Evolutionary conservation across 2,329 filamentous ascomycete genomes (phyloP), one percentile per base, ranked within the genome.

Genomic region (Sporothrix sp.): DNA sequence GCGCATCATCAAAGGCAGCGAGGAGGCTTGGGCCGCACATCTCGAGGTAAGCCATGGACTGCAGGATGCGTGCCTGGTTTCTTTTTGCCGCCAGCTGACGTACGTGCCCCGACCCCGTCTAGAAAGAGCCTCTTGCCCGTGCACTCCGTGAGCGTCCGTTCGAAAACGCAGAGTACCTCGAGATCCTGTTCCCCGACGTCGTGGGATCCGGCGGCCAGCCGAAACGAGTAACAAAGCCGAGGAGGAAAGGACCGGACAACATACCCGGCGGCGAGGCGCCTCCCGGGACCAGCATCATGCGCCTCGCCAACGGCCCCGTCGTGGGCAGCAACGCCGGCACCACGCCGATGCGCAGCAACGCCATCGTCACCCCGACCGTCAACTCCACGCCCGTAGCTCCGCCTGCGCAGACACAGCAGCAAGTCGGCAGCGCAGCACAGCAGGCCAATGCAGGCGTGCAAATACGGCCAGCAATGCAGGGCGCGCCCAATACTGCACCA

Each of bases 101-200:
- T 10, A 40, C 37, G 40, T 13, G 8, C 35, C 18, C 14, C 5
- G 4, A 33, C n/a, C n/a, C 18, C 14, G 13, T 9, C 7, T 39
- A 81, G 76, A 73, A 71, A 64, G 77, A 81, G 58, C 76, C 77
- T 1, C 66, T 79, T 20, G 79, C 77, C 2, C 72, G 75, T 52
- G 75, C 76, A 7, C 65, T 81, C 5, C 71, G 75, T 49, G 75
- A 76, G 28, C 69, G 77, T 13, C 72, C 76, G 1, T 80, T 81
- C 58, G 76, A 81, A 20, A 75, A 81, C 58, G 76, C 80, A 59
- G 72, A 78, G 33, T 80, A 69, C 60, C 78, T 79, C 72, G 76
- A 80, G 59, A 70, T 79, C 20, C 65, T 81, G 9, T 81, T 79
- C 53, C 75, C 76, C 27, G 77, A 81, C 51, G 76, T 81, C 8